Conservation (phyloP, 2,329 filamentous ascomycete genomes). For the Diplocarpon rosae region DNA sequence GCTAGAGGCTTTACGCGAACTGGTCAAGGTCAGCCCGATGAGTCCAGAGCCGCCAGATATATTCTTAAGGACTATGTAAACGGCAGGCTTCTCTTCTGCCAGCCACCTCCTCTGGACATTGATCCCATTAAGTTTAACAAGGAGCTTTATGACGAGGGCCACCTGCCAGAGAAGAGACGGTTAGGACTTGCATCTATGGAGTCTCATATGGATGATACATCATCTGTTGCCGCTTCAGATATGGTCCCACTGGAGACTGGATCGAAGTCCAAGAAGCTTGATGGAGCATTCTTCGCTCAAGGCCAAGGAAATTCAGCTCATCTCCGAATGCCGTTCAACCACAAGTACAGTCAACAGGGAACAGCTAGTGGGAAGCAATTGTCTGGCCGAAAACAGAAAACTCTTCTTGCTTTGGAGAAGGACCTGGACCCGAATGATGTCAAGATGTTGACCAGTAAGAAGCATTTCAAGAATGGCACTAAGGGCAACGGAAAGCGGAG, state of each 20-base stretch:
- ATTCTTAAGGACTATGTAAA: conserved; percentile 96
- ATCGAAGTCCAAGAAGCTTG: conserved; percentile 63
- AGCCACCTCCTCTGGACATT: conserved; percentile 67
- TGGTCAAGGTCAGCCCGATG: conserved; percentile 83
- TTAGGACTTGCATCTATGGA: conserved; percentile 43
- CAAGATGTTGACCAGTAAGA: conserved; percentile 59
- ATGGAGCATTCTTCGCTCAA: conserved; percentile 79
- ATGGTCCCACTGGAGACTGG: conserved; percentile 46
- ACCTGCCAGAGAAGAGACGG: conserved; percentile 73
- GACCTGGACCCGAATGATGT: conserved; percentile 76
- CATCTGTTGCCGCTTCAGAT: conserved; percentile 36
- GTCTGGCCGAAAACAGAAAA: conserved; percentile 70
- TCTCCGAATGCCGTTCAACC: conserved; percentile 71
- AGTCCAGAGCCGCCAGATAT: conserved; percentile 79
- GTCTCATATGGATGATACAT: conserved; percentile 27
- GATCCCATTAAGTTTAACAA: conserved; percentile 73
- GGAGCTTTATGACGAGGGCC: conserved; percentile 73
- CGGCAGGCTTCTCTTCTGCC: conserved; percentile 85
- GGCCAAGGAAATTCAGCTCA: conserved; percentile 52
- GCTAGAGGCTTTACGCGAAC: conserved; percentile 86
- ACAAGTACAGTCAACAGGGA: conserved; percentile 81
- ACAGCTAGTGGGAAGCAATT: conserved; percentile 52
- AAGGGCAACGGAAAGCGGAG: conserved; percentile 40
- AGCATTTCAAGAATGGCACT: conserved; percentile 80
- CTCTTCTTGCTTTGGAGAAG: conserved; percentile 73